Evolutionary conservation across 2,329 filamentous ascomycete species (phyloP), one percentile per base, ranked within the genome.

Genomic region (Epichloe glyceriae): DNA sequence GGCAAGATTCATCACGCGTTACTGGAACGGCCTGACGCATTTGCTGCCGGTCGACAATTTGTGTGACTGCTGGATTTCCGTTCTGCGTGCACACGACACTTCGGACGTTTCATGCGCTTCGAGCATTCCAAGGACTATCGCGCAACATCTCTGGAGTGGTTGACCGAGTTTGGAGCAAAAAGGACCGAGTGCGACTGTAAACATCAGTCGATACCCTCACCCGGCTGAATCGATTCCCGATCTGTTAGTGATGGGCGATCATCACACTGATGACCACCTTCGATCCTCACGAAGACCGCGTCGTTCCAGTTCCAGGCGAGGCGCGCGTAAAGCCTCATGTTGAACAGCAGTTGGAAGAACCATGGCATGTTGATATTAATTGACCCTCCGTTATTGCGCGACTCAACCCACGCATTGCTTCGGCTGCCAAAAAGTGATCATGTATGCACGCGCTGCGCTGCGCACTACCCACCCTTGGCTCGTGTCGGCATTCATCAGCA

Each of bases 401-500:
- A 30, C 7, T 10, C 26, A 30, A 30, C 26, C 35, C 35, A 38
- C 35, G 35, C 14, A 38, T n/a, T 38, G 35, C n/a, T 38, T 14
- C 12, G 39, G 17, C 44, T 30, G 15, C 8, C 33, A 19, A 11
- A 19, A 11, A n/a, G 33, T 20, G 17, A 30, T 26, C 15, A 5
- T 30, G 22, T n/a, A n/a, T n/a, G n/a, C n/a, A n/a, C 30, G 42
- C 22, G 26, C 14, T 44, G 42, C 14, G 37, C 14, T 17, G 37
- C 37, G 3, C 15, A 11, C 33, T 12, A 26, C 12, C 22, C 42
- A 33, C 42, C 42, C 6, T 30, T 33, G 22, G 15, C 22, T 54
- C 52, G 56, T 59, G 51, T 55, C 52, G 52, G 52, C 56, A 51
- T 17, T 42, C 40, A 20, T 26, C 40, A 42, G 45, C 33, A 47